Evolutionary conservation across 2,329 filamentous ascomycete species (phyloP).

Genomic region (Blastomyces percursus): DNA sequence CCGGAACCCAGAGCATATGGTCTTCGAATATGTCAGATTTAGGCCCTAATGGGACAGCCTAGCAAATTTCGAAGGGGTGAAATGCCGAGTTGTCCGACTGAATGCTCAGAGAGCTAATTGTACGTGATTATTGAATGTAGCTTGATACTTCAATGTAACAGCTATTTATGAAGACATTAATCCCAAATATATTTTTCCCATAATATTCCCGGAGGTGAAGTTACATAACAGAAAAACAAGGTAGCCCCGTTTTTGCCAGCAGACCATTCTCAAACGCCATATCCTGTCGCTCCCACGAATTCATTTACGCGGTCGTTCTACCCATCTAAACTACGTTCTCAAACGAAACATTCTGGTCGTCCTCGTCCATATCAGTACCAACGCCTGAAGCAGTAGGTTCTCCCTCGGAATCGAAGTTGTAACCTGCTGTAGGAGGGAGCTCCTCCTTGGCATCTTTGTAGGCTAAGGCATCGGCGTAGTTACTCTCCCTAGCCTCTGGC

Average conservation of each 20-base stretch:
- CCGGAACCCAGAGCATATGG: too few species aligned
- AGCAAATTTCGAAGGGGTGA: neutral
- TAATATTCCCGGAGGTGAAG: too few species aligned
- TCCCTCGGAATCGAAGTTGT: conserved; percentile 42
- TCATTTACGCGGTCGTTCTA: neutral
- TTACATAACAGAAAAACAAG: neutral
- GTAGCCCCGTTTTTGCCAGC: neutral
- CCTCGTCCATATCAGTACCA: conserved; percentile 50
- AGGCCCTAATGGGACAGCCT: too few species aligned
- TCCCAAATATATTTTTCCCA: neutral
- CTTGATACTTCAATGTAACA: neutral
- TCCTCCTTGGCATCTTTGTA: conserved; percentile 43
- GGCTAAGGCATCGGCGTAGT: conserved; percentile 32
- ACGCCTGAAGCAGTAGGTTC: conserved; percentile 40
- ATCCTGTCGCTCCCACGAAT: neutral
- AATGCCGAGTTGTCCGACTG: neutral
- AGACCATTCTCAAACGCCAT: neutral
- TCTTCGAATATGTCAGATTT: neutral
- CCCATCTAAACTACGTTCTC: conserved; percentile 54
- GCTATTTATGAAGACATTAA: neutral
- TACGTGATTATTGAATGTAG: neutral
- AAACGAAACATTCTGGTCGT: conserved; percentile 61
- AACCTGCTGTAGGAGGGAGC: conserved; percentile 37
- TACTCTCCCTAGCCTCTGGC: conserved; percentile 52
- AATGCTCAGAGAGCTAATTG: neutral